Conservation (phyloP, 1,139 yeast species). For the Magnusiomyces suaveolens region DNA sequence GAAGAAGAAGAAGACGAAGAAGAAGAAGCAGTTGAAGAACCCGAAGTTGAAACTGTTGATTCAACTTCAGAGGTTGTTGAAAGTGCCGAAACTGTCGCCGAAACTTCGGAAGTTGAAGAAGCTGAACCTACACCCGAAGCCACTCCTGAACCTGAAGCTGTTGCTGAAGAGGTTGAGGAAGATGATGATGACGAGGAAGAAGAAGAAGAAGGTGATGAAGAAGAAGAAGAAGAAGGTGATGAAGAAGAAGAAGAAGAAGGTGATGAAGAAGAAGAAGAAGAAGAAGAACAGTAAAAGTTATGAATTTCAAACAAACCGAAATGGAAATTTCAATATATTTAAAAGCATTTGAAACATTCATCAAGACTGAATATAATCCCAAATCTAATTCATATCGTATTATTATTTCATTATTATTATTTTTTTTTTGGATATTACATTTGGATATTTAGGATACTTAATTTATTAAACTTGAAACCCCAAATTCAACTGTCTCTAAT, state of each 20-base stretch:
- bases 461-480: too few species aligned
- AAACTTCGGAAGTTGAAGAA: constrained; percentile 22
- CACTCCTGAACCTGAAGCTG: neutral
- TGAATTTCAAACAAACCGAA: neutral
- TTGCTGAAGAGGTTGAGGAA: neutral
- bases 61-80: neutral
- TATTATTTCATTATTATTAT: too few species aligned
- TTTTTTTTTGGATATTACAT: too few species aligned
- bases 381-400: too few species aligned
- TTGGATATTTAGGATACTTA: too few species aligned
- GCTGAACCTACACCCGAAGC: neutral
- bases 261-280: constrained; percentile 11
- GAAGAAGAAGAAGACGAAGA: constrained; percentile 7
- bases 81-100: constrained; percentile 16
- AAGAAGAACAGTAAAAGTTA: constrained; percentile 16
- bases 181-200: too few species aligned
- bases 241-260: neutral
- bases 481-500: too few species aligned
- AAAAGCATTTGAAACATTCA: too few species aligned
- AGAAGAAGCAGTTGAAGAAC: constrained; percentile 5
- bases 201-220: constrained; percentile 1
- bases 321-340: too few species aligned
- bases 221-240: neutral
- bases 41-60: neutral
- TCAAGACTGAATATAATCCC: too few species aligned